Evolutionary conservation across 805 yeast genomes (phyloP).

Genomic region (Starmerella vaccinii): DNA sequence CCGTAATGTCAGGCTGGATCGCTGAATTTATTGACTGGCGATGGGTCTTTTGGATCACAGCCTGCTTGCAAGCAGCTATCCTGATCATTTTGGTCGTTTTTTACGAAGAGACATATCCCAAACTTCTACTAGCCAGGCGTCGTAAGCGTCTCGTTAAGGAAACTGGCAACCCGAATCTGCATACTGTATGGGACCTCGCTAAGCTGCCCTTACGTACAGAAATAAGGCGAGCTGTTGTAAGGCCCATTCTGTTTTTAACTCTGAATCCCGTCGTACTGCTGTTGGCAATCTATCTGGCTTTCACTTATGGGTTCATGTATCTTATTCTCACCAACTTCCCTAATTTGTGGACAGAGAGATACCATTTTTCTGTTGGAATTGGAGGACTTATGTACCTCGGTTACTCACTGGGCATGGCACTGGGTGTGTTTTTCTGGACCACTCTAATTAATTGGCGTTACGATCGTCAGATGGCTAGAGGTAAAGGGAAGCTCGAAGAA

Average conservation of each 20-base stretch:
- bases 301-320: conserved; percentile 57
- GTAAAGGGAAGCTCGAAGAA: conserved; percentile 52
- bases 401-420: conserved; percentile 44
- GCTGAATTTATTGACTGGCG: conserved; percentile 46
- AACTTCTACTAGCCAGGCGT: conserved; percentile 40
- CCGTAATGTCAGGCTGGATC: conserved; percentile 43
- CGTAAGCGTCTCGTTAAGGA: conserved; percentile 40
- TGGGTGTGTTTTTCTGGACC: conserved; percentile 45
- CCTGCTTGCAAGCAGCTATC: conserved; percentile 44
- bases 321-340: conserved; percentile 55
- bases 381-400: conserved; percentile 52
- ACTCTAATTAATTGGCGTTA: conserved; percentile 36
- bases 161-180: conserved; percentile 48
- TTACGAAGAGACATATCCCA: conserved; percentile 51
- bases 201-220: conserved; percentile 21
- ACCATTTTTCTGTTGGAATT: conserved; percentile 41
- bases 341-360: conserved; percentile 37
- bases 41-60: conserved; percentile 52
- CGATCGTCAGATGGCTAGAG: conserved; percentile 25
- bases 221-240: conserved; percentile 38
- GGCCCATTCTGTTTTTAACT: conserved; percentile 45
- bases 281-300: conserved; percentile 54
- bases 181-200: conserved; percentile 45
- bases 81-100: conserved; percentile 38
- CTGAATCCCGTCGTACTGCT: conserved; percentile 57